These are phyloP conservation scores for Nitzschia sp. DNA, from an alignment of 108 stramenopile genomes.

Conservation along the genomic window DNA sequence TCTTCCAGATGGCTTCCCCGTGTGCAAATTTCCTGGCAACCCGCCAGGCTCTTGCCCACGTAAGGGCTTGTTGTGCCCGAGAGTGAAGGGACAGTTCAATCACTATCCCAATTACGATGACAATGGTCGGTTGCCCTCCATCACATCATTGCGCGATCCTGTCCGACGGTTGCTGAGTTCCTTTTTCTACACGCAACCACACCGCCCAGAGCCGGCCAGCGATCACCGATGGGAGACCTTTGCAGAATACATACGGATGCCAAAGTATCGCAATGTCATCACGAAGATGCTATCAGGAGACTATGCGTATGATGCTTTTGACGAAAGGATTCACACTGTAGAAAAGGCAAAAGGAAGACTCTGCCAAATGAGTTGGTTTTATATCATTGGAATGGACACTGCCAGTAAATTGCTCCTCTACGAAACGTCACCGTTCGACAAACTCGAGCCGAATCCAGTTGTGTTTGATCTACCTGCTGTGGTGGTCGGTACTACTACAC, in stretches of 20 bases:
- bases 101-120: constrained; percentile 7
- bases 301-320: constrained; percentile 13
- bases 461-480: neutral
- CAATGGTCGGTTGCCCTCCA: neutral
- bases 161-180: constrained; percentile 14
- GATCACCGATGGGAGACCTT: constrained; percentile 22
- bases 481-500: no score
- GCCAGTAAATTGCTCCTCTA: neutral
- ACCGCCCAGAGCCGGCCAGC: constrained; percentile 10
- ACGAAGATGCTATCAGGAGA: constrained; percentile 24
- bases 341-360: constrained; percentile 23
- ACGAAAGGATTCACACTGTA: constrained; percentile 21
- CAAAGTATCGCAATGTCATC: constrained; percentile 29
- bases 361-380: constrained; percentile 29
- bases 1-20: constrained; percentile 8
- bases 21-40: constrained; percentile 3
- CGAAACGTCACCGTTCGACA: neutral
- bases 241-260: constrained; percentile 11
- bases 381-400: constrained; percentile 13
- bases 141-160: constrained; percentile 21
- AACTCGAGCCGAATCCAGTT: neutral
- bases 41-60: constrained; percentile 1
- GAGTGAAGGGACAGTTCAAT: constrained; percentile 1
- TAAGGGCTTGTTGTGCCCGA: neutral
- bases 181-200: constrained; percentile 23